Evolutionary conservation across 208 protist genomes (phyloP).

Genomic region (Borovskyia barvae): DNA sequence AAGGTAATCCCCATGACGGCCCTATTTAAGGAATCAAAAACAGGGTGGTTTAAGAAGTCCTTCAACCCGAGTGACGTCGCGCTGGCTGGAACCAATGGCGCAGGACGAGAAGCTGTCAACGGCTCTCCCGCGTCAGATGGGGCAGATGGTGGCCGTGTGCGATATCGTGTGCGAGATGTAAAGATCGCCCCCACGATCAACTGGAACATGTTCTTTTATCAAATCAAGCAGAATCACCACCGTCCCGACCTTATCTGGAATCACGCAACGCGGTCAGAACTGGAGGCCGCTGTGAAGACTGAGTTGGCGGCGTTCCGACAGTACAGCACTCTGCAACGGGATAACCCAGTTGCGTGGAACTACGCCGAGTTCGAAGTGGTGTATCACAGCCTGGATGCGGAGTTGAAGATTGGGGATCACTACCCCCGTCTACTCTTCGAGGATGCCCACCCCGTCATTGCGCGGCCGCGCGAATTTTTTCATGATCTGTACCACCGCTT

Average conservation of each 20-base stretch:
- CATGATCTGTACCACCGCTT: conserved; percentile 93
- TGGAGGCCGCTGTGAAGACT: conserved; percentile 78
- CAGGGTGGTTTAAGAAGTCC: conserved; percentile 78
- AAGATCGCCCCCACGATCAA: conserved; percentile 76
- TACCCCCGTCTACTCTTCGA: conserved; percentile 91
- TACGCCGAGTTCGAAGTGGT: conserved; percentile 93
- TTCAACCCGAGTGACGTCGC: conserved; percentile 58
- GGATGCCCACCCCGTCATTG: conserved; percentile 54
- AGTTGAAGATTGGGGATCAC: conserved; percentile 88
- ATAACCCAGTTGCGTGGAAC: conserved; percentile 85
- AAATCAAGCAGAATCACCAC: conserved; percentile 81
- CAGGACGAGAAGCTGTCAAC: too few species aligned
- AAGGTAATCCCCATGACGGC: conserved; percentile 57
- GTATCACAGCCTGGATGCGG: conserved; percentile 86
- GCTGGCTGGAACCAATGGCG: conserved; percentile 9
- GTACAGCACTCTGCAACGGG: conserved; percentile 36
- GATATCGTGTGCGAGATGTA: conserved; percentile 43
- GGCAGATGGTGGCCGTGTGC: conserved; percentile 21
- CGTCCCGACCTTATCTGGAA: conserved; percentile 94
- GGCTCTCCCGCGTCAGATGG: too few species aligned
- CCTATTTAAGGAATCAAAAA: conserved; percentile 56
- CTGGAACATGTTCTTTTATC: conserved; percentile 91
- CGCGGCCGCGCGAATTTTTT: conserved; percentile 88
- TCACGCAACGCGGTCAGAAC: conserved; percentile 87
- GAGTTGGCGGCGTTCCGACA: conserved; percentile 76